Base-by-base conservation (phyloP, 192 early-diverging fungal species). In the Phycomyces nitens region DNA sequence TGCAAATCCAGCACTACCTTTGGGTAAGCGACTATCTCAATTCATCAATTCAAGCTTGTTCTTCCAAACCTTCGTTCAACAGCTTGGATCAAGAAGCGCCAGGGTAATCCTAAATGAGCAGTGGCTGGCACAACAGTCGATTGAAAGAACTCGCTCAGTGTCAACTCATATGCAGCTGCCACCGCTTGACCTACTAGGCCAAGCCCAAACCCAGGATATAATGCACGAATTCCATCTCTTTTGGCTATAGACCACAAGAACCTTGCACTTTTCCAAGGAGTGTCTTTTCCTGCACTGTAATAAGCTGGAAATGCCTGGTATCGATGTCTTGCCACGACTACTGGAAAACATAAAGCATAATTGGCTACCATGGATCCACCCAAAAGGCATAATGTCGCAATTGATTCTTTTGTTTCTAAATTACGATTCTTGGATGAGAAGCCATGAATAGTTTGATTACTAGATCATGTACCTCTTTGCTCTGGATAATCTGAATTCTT, bases 201-300 rank as follows among this genome's bases (percentile, higher is more conserved):
- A 39, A 75, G 52, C 6, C 73, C 73, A 43, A 75, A 66, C 0
- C 73, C 73, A 16, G 73, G 60, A 47, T 75, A 75, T 3, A 75
- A 26, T 34, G 59, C 23, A 14, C 55, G 44, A 38, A 69, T 38
- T 11, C 73, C 73, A 34, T 63, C 26, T 8, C 38, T 29, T 53
- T 47, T 21, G 1, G 20, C 34, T 55, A 44, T 22, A 24, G 9
- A 22, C 22, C 41, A 38, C 60, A 71, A 15, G 16, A 29, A 22
- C 26, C 43, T 53, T 27, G 26, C 41, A 14, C 54, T 54, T 20
- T 51, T 21, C 20, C 47, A 11, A 7, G 73, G 73, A 10, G 63
- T 70, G 16, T 66, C 59, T 53, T 20, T 58, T 57, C 29, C 47
- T 43, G 38, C 22, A 26, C 39, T 38, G 10, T 56, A 64, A n/a